Percentiles rank a stretch among this genome's conserved stretches.
phyloP scores from a whole-genome alignment of 257 asterid species.

The Solanum chilense region DNA sequence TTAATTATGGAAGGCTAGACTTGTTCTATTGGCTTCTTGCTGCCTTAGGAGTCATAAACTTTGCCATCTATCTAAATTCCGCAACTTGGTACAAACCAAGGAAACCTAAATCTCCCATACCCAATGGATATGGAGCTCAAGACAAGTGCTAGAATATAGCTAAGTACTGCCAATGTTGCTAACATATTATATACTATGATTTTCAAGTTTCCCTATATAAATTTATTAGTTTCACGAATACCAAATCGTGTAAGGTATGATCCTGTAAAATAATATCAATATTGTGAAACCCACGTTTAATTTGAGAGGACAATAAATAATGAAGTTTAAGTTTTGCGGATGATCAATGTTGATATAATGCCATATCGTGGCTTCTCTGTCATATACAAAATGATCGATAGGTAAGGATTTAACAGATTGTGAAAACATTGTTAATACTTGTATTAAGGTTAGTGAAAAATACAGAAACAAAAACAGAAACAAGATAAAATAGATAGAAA shows the following conservation, averaged over 20 bases:
- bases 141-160: neutral
- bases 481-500: no score
- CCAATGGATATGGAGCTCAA: neutral
- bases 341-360: neutral
- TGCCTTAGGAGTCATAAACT: neutral
- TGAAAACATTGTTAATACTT: neutral
- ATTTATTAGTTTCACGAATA: neutral
- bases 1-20: neutral
- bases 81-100: neutral
- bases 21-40: neutral
- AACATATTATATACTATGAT: neutral
- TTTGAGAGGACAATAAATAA: no score
- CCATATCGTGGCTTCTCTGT: neutral
- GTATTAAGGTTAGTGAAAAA: no score
- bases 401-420: neutral
- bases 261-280: neutral
- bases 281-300: neutral
- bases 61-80: neutral
- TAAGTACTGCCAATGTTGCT: neutral
- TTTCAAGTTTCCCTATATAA: neutral
- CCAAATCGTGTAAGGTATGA: neutral
- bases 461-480: no score
- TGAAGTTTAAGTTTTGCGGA: neutral
- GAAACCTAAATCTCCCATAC: neutral
- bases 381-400: neutral